phyloP scores from a whole-genome alignment of 2,329 filamentous ascomycete genomes.

The Pseudocercospora macadamiae region DNA sequence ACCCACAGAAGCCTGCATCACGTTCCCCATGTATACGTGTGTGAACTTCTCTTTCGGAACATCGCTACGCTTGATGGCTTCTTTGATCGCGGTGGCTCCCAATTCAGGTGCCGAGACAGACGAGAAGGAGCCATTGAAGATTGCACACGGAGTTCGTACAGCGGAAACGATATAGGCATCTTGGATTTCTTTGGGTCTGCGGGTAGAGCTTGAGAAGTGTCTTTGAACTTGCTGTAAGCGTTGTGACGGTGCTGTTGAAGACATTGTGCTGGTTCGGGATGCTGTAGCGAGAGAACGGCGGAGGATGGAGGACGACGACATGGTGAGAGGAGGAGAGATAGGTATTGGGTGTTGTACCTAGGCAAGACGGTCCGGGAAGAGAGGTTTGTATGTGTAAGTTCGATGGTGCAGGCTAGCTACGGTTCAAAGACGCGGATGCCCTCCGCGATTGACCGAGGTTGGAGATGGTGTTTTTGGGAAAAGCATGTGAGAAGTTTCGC shows the following conservation, averaged over 20 bases:
- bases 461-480: background rate
- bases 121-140: constrained; percentile 94
- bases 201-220: constrained; percentile 55
- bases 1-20: constrained; percentile 79
- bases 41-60: constrained; percentile 80
- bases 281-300: constrained; percentile 28
- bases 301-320: constrained; percentile 27
- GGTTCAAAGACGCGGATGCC: background rate
- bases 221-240: constrained; percentile 33
- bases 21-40: constrained; percentile 97
- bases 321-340: constrained; percentile 3
- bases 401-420: background rate
- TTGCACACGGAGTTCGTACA: constrained; percentile 84
- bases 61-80: constrained; percentile 82
- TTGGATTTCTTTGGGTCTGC: constrained; percentile 67
- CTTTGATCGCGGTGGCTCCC: constrained; percentile 87
- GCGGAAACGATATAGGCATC: constrained; percentile 95
- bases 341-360: background rate
- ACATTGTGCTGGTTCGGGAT: constrained; percentile 28
- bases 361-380: background rate
- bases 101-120: constrained; percentile 84
- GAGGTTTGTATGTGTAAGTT: background rate
- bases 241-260: constrained; percentile 30
- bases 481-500: background rate
- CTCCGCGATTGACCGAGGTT: background rate